Base-by-base conservation (phyloP, 305 asterid genomes). In the Withania somnifera region DNA sequence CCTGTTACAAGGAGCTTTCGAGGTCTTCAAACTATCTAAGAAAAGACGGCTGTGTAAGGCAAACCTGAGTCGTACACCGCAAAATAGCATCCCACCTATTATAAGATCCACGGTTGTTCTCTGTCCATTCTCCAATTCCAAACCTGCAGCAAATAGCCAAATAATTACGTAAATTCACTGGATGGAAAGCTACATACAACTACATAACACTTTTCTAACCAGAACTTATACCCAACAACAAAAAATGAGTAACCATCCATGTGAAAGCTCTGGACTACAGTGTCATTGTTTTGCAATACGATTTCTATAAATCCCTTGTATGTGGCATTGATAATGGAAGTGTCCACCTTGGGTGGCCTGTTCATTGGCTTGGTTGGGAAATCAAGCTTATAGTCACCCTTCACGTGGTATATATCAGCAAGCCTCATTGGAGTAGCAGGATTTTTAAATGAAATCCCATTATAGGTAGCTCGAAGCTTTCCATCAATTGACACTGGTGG, bases 41-140 rank as follows among this genome's bases (percentile, higher is more conserved):
- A 8, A 10, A 60, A 60, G 58, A 58, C 7, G 3, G 10, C 24
- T 19, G 19, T 17, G 15, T 6, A 45, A 38, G 7, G 26, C 89
- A 51, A 79, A 96, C 99, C 98, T 94, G 98, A 51, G 88, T 91
- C 17, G 97, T 96, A 28, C 93, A 90, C 56, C 98, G 99, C 68
- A 92, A 88, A 90, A 96, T 91, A 32, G 99, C 99, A 83, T 96
- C 98, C 98, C 98, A 96, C 82, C 83, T 84, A 81, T 96, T 96
- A 90, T 96, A 96, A 2, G 94, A 86, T 45, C 94, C 92, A 87
- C 97, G 87, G 79, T 66, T 92, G 87, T 89, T 89, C 85, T 92
- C 99, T 0, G 90, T 92, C 99, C 99, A 96, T 22, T 92, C 93
- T 40, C 98, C 99, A 69, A 81, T 82, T 6, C 95, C 99, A 95